phyloP scores from a whole-genome alignment of 1,139 yeast species.

The Taphrina sp. region DNA sequence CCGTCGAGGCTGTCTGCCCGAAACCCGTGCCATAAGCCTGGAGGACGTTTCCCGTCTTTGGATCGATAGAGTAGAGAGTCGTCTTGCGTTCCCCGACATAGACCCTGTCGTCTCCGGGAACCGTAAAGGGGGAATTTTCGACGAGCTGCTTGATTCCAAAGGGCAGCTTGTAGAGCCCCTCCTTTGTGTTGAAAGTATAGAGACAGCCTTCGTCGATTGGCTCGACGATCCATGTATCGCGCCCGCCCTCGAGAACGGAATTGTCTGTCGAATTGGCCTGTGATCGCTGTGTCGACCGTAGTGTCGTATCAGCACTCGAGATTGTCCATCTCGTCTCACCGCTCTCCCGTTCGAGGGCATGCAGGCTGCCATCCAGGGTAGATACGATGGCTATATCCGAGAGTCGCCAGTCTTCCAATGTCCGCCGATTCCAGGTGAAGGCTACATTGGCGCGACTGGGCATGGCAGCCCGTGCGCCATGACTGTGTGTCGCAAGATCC shows the following conservation, averaged over 20 bases:
- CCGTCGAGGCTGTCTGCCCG: constrained; percentile 25
- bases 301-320: constrained; percentile 46
- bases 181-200: constrained; percentile 76
- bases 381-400: constrained; percentile 66
- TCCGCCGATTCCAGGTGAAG: constrained; percentile 7
- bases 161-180: constrained; percentile 78
- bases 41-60: constrained; percentile 72
- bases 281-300: constrained; percentile 1
- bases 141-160: constrained; percentile 77
- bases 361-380: constrained; percentile 84
- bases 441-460: constrained; percentile 2
- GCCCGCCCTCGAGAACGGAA: constrained; percentile 32
- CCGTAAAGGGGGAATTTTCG: constrained; percentile 71
- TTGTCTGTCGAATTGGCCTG: background rate
- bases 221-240: constrained; percentile 76
- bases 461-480: constrained; percentile 3
- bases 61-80: constrained; percentile 70
- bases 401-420: constrained; percentile 56
- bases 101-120: constrained; percentile 77
- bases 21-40: constrained; percentile 60
- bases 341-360: constrained; percentile 72
- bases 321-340: constrained; percentile 81
- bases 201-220: constrained; percentile 83
- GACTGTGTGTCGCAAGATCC: background rate
- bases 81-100: constrained; percentile 85